phyloP scores from a whole-genome alignment of 2,329 filamentous ascomycete genomes.

The Neofusicoccum cordaticola region DNA sequence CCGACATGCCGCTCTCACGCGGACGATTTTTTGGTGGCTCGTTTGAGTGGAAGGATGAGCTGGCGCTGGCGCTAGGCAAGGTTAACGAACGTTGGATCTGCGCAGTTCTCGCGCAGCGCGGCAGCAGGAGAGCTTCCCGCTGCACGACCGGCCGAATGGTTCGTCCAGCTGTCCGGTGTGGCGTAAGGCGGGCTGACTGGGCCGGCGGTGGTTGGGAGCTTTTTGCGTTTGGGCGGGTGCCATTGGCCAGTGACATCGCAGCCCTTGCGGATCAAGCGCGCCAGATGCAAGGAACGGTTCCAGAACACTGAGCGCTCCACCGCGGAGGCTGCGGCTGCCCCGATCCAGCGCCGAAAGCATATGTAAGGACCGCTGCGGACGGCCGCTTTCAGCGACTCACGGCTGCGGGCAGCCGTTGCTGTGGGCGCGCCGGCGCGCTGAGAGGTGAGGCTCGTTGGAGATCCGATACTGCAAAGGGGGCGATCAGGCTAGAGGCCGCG shows the following conservation, averaged over 20 bases:
- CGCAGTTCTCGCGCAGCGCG: not conserved
- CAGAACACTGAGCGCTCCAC: slow-evolving; percentile 11
- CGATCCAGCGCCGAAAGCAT: slow-evolving; percentile 13
- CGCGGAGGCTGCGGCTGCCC: not conserved
- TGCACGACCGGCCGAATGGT: not conserved
- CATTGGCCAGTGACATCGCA: slow-evolving; percentile 2
- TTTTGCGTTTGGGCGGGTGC: not conserved
- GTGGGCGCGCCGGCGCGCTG: not conserved
- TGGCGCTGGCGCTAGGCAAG: not conserved
- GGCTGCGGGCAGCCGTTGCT: not conserved
- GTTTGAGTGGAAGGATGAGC: not conserved
- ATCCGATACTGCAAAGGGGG: slow-evolving; percentile 11
- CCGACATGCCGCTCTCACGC: not conserved
- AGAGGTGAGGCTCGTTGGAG: not conserved
- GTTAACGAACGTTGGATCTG: slow-evolving; percentile 6
- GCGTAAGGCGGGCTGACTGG: not conserved
- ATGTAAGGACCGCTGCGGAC: slow-evolving; percentile 9
- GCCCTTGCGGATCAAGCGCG: slow-evolving; percentile 15
- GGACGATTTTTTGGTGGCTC: slow-evolving; percentile 1
- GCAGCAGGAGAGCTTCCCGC: slow-evolving; percentile 1
- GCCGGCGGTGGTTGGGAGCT: slow-evolving; percentile 1
- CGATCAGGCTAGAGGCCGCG: slow-evolving; percentile 13
- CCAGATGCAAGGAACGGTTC: slow-evolving; percentile 18
- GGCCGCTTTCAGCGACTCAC: not conserved
- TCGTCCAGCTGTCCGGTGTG: slow-evolving; percentile 4